Conservation (phyloP, 192 early-diverging fungal genomes). For the Funneliformis mosseae region DNA sequence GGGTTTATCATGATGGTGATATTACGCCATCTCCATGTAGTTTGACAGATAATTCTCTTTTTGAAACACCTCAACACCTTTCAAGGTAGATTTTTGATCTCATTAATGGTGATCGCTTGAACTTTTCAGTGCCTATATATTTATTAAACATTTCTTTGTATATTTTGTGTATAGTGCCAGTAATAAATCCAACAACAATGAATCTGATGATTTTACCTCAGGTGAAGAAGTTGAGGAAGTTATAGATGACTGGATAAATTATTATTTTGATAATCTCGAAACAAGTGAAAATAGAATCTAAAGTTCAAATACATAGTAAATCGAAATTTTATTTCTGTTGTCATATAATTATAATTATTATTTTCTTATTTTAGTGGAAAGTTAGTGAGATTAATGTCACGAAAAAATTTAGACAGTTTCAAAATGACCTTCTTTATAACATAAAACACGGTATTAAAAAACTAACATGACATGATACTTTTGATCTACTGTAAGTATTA, state of each 20-base stretch:
- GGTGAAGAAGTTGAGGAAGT: neutral
- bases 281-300: slow-evolving; percentile 4
- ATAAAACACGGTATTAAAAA: slow-evolving; percentile 17
- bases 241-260: slow-evolving; percentile 6
- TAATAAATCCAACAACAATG: neutral
- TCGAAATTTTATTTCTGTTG: slow-evolving; percentile 23
- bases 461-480: slow-evolving; percentile 27
- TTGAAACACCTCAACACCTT: slow-evolving; percentile 2
- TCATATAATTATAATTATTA: slow-evolving; percentile 3
- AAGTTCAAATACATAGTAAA: slow-evolving; percentile 13
- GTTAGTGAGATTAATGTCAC: slow-evolving; percentile 19
- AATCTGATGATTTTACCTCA: slow-evolving; percentile 9
- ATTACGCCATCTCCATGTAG: neutral
- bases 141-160: slow-evolving; percentile 8
- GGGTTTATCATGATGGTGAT: neutral
- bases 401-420: slow-evolving; percentile 22
- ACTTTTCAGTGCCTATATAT: neutral
- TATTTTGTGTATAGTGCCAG: neutral
- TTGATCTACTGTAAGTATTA: slow-evolving; percentile 30
- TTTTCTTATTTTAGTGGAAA: slow-evolving; percentile 26
- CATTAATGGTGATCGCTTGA: neutral
- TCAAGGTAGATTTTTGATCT: slow-evolving; percentile 1
- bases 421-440: slow-evolving; percentile 7
- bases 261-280: slow-evolving; percentile 5
- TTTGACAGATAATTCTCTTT: neutral